Conservation (phyloP, 2,329 filamentous ascomycete species). For the Sodiomyces alkalinus region DNA sequence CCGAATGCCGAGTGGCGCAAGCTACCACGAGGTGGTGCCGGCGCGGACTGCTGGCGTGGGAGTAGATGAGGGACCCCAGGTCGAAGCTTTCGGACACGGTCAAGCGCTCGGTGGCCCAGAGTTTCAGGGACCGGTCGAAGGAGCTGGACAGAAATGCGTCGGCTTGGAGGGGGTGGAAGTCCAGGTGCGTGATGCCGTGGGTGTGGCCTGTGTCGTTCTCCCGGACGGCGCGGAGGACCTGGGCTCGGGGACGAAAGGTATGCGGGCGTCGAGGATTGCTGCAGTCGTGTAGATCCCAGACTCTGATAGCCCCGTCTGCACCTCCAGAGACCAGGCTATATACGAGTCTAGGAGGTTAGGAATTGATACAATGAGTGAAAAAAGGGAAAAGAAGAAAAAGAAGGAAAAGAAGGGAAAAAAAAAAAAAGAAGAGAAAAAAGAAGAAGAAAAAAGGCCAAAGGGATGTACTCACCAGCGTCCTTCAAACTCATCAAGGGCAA, state of each 20-base stretch:
- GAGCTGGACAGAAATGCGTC: constrained; percentile 63
- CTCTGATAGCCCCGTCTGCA: constrained; percentile 65
- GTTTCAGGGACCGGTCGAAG: constrained; percentile 62
- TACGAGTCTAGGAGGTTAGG: too few relatives aligned
- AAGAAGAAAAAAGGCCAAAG: too few relatives aligned
- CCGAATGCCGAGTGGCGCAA: constrained; percentile 73
- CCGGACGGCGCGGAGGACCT: constrained; percentile 26
- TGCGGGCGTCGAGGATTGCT: constrained; percentile 26
- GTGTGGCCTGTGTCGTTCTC: constrained; percentile 31
- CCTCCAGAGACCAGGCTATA: constrained; percentile 67
- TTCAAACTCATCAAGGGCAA: constrained; percentile 71
- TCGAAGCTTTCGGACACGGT: constrained; percentile 50
- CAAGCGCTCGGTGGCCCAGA: constrained; percentile 54
- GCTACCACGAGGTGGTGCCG: constrained; percentile 66
- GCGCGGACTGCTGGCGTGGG: constrained; percentile 62
- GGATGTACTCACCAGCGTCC: constrained; percentile 59
- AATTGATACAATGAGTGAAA: too few relatives aligned
- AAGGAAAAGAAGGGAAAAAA: too few relatives aligned
- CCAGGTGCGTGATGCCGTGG: constrained; percentile 60
- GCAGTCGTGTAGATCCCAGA: constrained; percentile 71
- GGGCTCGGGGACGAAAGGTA: constrained; percentile 38
- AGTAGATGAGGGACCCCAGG: constrained; percentile 54
- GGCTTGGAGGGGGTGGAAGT: constrained; percentile 66
- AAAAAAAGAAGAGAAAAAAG: too few relatives aligned
- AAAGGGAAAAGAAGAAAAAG: too few relatives aligned